Evolutionary conservation across 1,139 yeast species (phyloP).

Genomic region (Lodderomyces parapsilosis): DNA sequence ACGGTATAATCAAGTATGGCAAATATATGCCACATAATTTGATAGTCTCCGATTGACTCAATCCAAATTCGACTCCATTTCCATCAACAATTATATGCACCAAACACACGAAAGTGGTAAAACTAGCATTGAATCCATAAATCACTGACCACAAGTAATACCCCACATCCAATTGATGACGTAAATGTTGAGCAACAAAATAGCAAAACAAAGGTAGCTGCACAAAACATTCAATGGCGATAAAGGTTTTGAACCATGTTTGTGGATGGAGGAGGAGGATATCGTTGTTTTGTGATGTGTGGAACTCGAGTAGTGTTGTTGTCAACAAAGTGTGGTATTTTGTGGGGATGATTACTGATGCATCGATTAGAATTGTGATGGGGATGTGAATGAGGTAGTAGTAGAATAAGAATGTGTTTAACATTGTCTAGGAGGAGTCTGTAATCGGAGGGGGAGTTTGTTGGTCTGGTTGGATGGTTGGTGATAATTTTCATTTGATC

Average conservation of each 20-base stretch:
- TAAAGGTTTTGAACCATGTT: conserved; percentile 73
- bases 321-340: conserved; percentile 51
- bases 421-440: neutral
- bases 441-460: neutral
- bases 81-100: conserved; percentile 34
- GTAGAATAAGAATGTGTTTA: conserved; percentile 3
- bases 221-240: conserved; percentile 64
- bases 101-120: conserved; percentile 70
- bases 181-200: conserved; percentile 26
- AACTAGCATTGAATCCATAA: conserved; percentile 75
- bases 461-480: neutral
- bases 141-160: conserved; percentile 51
- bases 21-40: conserved; percentile 54
- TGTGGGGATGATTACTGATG: conserved; percentile 64
- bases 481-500: neutral
- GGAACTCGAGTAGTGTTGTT: conserved; percentile 50
- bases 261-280: conserved; percentile 55
- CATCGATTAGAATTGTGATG: conserved; percentile 72
- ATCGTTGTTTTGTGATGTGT: conserved; percentile 65
- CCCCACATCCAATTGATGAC: conserved; percentile 23
- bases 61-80: conserved; percentile 22
- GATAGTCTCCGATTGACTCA: conserved; percentile 31
- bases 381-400: conserved; percentile 63
- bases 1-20: conserved; percentile 70
- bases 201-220: conserved; percentile 76